Percentiles rank a stretch among this genome's conserved stretches.
phyloP scores from a whole-genome alignment of 2,329 filamentous ascomycete genomes.

The Thyridium curvatum region DNA sequence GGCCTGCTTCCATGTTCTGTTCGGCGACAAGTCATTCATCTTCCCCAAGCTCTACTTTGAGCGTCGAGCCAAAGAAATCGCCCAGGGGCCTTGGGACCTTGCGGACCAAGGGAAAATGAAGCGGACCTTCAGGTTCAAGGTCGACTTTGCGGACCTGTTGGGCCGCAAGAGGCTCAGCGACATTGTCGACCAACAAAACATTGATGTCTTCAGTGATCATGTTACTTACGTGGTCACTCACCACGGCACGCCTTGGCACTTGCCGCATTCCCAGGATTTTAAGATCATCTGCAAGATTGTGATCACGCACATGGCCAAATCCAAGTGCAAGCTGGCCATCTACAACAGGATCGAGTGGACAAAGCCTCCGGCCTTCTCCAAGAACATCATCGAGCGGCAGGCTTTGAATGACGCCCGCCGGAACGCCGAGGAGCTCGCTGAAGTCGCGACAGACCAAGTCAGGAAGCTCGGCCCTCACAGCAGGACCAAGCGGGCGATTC shows the following conservation, averaged over 20 bases:
- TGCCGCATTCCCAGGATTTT: constrained; percentile 75
- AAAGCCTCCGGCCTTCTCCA: constrained; percentile 55
- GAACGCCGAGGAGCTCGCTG: constrained; percentile 68
- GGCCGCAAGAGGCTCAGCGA: constrained; percentile 54
- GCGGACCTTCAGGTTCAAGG: constrained; percentile 75
- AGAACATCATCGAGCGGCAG: constrained; percentile 57
- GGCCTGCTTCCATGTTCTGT: constrained; percentile 90
- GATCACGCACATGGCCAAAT: constrained; percentile 89
- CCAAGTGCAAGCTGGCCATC: constrained; percentile 83
- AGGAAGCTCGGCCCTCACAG: constrained; percentile 66
- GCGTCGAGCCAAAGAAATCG: constrained; percentile 69
- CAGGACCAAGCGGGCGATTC: constrained; percentile 70
- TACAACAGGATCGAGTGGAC: constrained; percentile 87
- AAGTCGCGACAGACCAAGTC: constrained; percentile 72
- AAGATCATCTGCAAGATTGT: constrained; percentile 84
- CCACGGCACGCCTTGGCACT: constrained; percentile 67
- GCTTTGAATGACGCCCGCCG: constrained; percentile 70
- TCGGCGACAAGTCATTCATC: constrained; percentile 91
- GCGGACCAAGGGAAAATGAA: constrained; percentile 65
- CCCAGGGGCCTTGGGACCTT: constrained; percentile 78
- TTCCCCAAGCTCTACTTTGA: constrained; percentile 90
- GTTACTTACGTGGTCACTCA: constrained; percentile 60
- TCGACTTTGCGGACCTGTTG: constrained; percentile 60
- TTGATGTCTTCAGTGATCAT: constrained; percentile 77
- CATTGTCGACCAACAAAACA: constrained; percentile 76